phyloP scores from a whole-genome alignment of 768 basidiomycete genomes.

The Boletus rex-veris region DNA sequence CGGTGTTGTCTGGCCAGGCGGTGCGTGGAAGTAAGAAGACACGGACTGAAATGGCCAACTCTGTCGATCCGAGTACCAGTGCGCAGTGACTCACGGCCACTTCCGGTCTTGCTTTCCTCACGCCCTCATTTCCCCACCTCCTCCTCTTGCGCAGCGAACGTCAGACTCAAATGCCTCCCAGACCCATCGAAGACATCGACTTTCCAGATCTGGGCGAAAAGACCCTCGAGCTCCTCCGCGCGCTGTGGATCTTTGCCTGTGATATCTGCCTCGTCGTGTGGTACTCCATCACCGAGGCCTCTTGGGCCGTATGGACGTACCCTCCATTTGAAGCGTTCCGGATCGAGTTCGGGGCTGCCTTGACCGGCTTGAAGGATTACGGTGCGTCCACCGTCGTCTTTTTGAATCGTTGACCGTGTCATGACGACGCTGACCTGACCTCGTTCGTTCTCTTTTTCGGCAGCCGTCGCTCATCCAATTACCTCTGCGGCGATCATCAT shows the following conservation, averaged over 20 bases:
- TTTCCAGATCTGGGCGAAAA: slow-evolving; percentile 12
- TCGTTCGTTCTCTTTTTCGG: neutral
- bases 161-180: neutral
- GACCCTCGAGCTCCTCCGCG: slow-evolving; percentile 13
- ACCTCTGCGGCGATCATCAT: slow-evolving; percentile 7
- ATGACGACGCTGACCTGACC: too few relatives aligned
- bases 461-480: slow-evolving; percentile 11
- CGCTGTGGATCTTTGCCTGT: slow-evolving; percentile 5
- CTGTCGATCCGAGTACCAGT: too few relatives aligned
- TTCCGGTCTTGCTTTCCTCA: too few relatives aligned
- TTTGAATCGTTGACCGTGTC: too few relatives aligned
- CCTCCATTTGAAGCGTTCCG: slow-evolving; percentile 24
- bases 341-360: slow-evolving; percentile 7
- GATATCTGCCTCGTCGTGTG: slow-evolving; percentile 5
- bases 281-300: slow-evolving; percentile 7
- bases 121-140: too few relatives aligned
- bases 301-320: slow-evolving; percentile 14
- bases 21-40: neutral
- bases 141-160: too few relatives aligned
- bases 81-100: neutral
- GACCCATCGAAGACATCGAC: slow-evolving; percentile 17
- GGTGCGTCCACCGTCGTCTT: slow-evolving; percentile 4
- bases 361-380: slow-evolving; percentile 9
- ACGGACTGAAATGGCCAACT: too few relatives aligned
- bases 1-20: neutral